Conservation (phyloP, 2,329 filamentous ascomycete genomes). For the Talaromyces marneffei region DNA sequence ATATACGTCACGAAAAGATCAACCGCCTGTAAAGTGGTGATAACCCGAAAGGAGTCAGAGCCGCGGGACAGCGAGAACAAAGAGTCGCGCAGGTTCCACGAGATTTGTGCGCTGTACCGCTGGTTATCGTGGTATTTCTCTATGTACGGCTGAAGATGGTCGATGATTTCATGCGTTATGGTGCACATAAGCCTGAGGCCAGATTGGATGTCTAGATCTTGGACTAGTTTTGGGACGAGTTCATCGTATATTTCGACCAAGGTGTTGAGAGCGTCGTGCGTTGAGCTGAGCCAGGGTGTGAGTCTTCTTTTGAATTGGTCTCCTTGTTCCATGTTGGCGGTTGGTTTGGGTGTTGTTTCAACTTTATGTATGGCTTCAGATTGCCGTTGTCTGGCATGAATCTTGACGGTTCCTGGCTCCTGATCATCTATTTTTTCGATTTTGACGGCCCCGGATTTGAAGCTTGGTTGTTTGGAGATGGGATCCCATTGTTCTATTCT, state of each 20-base stretch:
- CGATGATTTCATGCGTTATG: slow-evolving; percentile 21
- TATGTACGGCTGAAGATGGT: slow-evolving; percentile 21
- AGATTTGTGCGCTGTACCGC: slow-evolving; percentile 18
- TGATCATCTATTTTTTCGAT: slow-evolving; percentile 26
- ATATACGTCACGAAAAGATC: slow-evolving; percentile 31
- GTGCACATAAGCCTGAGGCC: slow-evolving; percentile 26
- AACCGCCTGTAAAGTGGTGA: slow-evolving; percentile 21
- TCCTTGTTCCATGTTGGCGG: background rate
- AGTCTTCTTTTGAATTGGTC: slow-evolving; percentile 20
- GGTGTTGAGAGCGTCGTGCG: slow-evolving; percentile 21
- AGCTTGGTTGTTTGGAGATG: slow-evolving; percentile 34
- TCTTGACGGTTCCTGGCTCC: slow-evolving; percentile 11
- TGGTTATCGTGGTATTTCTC: slow-evolving; percentile 24
- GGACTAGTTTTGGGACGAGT: slow-evolving; percentile 4
- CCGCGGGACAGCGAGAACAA: slow-evolving; percentile 22
- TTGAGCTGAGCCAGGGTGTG: slow-evolving; percentile 31
- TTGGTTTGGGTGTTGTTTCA: slow-evolving; percentile 8
- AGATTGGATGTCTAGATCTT: slow-evolving; percentile 26
- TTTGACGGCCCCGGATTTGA: slow-evolving; percentile 33
- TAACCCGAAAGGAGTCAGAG: slow-evolving; percentile 20
- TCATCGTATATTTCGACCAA: slow-evolving; percentile 2
- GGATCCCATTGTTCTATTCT: slow-evolving; percentile 29
- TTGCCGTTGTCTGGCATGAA: slow-evolving; percentile 22
- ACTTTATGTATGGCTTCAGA: slow-evolving; percentile 18
- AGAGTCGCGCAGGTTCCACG: slow-evolving; percentile 22